Conservation (phyloP, 768 basidiomycete species). For the Boletus reticuloceps region DNA sequence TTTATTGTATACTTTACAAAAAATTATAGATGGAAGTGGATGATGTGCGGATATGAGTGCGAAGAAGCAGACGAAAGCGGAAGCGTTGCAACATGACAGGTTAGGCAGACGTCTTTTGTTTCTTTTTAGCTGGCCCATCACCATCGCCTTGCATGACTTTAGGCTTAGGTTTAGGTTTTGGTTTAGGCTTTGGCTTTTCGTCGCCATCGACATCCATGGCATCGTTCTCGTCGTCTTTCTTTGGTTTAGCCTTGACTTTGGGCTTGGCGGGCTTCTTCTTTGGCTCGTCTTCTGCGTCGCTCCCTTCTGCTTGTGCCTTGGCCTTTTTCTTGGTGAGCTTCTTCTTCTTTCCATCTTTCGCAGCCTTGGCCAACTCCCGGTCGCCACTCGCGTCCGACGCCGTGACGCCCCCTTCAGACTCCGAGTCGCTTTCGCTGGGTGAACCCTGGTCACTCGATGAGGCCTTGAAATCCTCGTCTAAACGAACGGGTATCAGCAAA, state of each 20-base stretch:
- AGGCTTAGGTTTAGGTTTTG: conserved; percentile 42
- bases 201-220: conserved; percentile 49
- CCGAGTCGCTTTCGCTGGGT: conserved; percentile 70
- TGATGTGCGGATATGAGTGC: background rate
- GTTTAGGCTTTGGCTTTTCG: conserved; percentile 36
- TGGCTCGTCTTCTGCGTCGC: conserved; percentile 41
- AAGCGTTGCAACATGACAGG: background rate
- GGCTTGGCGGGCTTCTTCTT: conserved; percentile 49
- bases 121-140: conserved; percentile 71
- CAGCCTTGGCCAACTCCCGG: conserved; percentile 50
- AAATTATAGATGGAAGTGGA: conserved; percentile 12
- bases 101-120: conserved; percentile 55
- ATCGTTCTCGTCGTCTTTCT: conserved; percentile 42
- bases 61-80: background rate
- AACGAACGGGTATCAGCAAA: conserved; percentile 1
- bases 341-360: conserved; percentile 34
- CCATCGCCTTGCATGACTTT: conserved; percentile 37
- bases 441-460: conserved; percentile 88
- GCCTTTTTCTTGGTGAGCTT: conserved; percentile 41
- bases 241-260: conserved; percentile 40
- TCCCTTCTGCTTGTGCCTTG: conserved; percentile 43
- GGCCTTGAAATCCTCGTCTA: conserved; percentile 90
- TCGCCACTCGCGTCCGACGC: conserved; percentile 87
- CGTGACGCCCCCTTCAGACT: conserved; percentile 63
- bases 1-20: conserved; percentile 20